Evolutionary conservation across 2,329 filamentous ascomycete species (phyloP).

Genomic region (Penicillium aurantiogriseum): DNA sequence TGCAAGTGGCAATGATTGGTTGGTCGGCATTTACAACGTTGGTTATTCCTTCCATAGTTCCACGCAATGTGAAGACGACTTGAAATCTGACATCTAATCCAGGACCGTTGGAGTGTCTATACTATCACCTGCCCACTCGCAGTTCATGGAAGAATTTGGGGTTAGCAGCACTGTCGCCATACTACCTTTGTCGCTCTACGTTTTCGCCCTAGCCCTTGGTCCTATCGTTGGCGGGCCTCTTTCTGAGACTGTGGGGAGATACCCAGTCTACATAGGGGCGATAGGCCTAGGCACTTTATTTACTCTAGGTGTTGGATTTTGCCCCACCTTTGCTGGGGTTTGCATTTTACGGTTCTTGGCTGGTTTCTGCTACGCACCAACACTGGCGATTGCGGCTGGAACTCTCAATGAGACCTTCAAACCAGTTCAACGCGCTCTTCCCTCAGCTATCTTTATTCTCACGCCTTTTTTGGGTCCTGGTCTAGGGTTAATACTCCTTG

Average conservation of each 20-base stretch:
- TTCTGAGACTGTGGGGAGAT: slow-evolving; percentile 25
- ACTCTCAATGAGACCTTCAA: slow-evolving; percentile 25
- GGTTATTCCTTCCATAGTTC: not conserved
- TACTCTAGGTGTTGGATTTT: slow-evolving; percentile 17
- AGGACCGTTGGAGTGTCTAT: slow-evolving; percentile 19
- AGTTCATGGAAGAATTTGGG: slow-evolving; percentile 17
- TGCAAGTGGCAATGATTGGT: slow-evolving; percentile 16
- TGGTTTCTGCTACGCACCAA: slow-evolving; percentile 18
- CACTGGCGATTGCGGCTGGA: slow-evolving; percentile 17
- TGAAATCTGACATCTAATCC: not conserved
- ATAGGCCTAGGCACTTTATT: slow-evolving; percentile 17
- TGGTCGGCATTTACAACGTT: slow-evolving; percentile 19
- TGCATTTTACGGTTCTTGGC: slow-evolving; percentile 19
- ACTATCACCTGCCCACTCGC: slow-evolving; percentile 12
- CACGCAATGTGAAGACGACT: too few relatives aligned
- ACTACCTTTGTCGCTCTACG: slow-evolving; percentile 19
- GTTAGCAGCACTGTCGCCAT: slow-evolving; percentile 17
- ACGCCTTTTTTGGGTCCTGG: slow-evolving; percentile 26
- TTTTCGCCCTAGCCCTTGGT: slow-evolving; percentile 18
- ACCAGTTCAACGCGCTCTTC: slow-evolving; percentile 16
- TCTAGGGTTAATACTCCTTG: slow-evolving; percentile 12
- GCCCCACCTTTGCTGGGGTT: slow-evolving; percentile 9
- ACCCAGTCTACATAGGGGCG: slow-evolving; percentile 19
- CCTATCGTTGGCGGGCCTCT: slow-evolving; percentile 26
- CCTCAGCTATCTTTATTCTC: slow-evolving; percentile 21